Evolutionary conservation across 1,139 yeast genomes (phyloP).

Genomic region (Chernovozyma sophiae-reginae): DNA sequence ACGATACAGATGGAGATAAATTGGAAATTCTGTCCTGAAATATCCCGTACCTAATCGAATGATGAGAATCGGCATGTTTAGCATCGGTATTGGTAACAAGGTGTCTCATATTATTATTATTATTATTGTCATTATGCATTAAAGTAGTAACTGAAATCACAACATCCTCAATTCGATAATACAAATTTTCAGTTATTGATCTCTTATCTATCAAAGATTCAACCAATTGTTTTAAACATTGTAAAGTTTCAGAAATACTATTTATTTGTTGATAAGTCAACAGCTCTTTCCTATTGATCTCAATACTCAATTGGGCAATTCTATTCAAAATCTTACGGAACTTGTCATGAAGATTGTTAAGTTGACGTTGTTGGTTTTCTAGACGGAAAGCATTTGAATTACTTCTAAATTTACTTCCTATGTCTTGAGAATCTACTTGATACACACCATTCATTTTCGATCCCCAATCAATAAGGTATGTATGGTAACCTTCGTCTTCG

Average conservation of each 20-base stretch:
- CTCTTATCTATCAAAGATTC: background rate
- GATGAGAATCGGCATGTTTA: background rate
- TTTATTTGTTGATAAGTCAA: background rate
- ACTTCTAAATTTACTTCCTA: too few species aligned
- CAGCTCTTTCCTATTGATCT: background rate
- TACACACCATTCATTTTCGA: too few species aligned
- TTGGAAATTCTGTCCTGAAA: constrained; percentile 14
- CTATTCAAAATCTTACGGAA: background rate
- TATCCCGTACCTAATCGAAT: constrained; percentile 9
- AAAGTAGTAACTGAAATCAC: background rate
- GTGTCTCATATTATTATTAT: too few species aligned
- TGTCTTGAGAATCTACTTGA: too few species aligned
- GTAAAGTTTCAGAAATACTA: background rate
- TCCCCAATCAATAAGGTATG: too few species aligned
- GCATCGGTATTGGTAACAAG: background rate
- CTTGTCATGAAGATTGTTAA: background rate
- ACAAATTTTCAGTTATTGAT: background rate
- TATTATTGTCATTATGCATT: background rate
- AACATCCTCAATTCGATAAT: background rate
- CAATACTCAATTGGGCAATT: background rate
- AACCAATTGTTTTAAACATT: background rate
- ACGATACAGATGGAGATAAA: constrained; percentile 14
- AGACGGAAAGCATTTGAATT: background rate
- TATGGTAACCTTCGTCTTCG: too few species aligned
- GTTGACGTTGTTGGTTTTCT: background rate